Conservation (phyloP, 352 stramenopile species). For the Pythium sukuiense region DNA sequence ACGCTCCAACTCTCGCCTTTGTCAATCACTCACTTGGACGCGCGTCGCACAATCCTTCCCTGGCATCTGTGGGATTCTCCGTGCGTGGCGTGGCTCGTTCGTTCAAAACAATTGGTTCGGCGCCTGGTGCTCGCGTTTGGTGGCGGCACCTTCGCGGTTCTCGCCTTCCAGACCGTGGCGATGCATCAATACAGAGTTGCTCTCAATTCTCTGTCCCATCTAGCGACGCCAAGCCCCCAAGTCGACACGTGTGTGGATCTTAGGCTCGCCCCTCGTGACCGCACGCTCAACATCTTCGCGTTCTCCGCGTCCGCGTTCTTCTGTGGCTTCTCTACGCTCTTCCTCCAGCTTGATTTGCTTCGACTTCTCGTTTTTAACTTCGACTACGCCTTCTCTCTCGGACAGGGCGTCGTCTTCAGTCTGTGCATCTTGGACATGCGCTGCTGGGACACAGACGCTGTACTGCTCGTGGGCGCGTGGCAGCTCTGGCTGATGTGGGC, state of each 20-base stretch:
- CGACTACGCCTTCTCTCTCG: constrained; percentile 15
- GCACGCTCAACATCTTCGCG: neutral
- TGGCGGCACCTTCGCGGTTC: neutral
- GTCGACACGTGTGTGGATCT: neutral
- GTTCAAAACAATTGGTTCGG: neutral
- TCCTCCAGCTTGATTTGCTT: constrained; percentile 18
- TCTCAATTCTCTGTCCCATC: neutral
- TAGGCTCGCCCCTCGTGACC: neutral
- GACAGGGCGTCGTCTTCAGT: neutral
- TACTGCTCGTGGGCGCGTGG: constrained; percentile 10
- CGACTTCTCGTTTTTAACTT: constrained; percentile 14
- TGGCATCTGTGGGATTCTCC: constrained; percentile 4
- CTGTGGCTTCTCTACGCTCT: constrained; percentile 5
- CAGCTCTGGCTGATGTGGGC: constrained; percentile 9
- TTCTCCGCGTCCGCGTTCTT: neutral
- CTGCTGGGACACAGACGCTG: constrained; percentile 4
- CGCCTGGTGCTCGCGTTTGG: neutral
- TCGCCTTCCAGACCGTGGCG: neutral
- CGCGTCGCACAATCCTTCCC: constrained; percentile 5
- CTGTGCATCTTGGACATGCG: constrained; percentile 13
- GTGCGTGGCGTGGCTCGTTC: neutral
- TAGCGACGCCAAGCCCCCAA: neutral
- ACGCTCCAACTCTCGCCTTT: constrained; percentile 6
- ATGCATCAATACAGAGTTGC: neutral
- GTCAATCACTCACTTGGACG: constrained; percentile 3